Base-by-base conservation (phyloP, 2,329 filamentous ascomycete species). In the Blastomyces gilchristii region DNA sequence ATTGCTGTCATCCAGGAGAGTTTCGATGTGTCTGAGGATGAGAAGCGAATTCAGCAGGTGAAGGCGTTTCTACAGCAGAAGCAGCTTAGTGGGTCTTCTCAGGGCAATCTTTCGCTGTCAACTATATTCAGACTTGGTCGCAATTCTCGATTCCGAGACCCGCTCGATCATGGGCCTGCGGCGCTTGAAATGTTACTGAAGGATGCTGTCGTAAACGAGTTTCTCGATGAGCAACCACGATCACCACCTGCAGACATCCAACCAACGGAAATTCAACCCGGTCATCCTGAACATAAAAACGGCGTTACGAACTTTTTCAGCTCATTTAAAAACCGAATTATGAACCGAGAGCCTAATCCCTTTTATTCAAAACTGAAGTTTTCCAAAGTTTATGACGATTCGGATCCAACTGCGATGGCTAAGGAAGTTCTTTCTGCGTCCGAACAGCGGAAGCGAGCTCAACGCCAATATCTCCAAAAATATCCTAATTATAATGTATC, bases 1-100 rank as follows among this genome's bases (percentile, higher is more conserved):
- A 97, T 99, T 89, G 94, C 94, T 81, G 94, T 99, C 78, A 99
- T 99, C 68, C 94, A 99, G 75, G 94, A 99, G 73, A 99, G 96
- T 71, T 99, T 99, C 73, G 94, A 99, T 76, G 91, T 99, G 34
- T 96, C 92, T 3, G 94, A 99, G 74, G 95, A 99, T 72, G 92
- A 97, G 74, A 99, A 99, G 77, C 91, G 95, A 25, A 78, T 97
- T 65, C 91, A 97, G 73, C 95, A 99, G 76, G 92, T 99, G 65
- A 93, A 92, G 71, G 90, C 93, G 1, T 99, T 97, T 70, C 79
- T 99, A 54, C 90, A 96, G 71, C 87, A 92, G 68, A 95, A 93
- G 73, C 92, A 97, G 70, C 80, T 96, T 41, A 89, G 87, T 31
- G 84, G 79, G 45, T 83, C 85, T 34, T 80, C 73, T 74, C 85